phyloP scores from a whole-genome alignment of 495 filamentous ascomycete species.

The Aspergillus olivimuriae region DNA sequence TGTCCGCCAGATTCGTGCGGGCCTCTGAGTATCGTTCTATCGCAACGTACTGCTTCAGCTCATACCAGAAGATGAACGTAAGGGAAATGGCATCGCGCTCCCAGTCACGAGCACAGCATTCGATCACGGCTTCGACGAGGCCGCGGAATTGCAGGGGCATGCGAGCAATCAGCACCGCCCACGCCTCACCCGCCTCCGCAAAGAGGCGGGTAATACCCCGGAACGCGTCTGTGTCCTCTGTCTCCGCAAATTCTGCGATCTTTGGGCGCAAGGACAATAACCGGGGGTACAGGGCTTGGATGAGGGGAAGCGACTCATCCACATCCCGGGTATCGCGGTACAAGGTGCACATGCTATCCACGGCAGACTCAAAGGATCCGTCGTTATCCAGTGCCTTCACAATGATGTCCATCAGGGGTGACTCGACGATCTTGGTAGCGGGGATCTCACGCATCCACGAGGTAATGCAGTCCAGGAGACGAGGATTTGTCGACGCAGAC shows the following conservation, averaged over 20 bases:
- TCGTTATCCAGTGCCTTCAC: constrained; percentile 70
- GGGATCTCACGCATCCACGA: constrained; percentile 95
- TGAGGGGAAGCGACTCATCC: constrained; percentile 69
- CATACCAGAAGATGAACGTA: constrained; percentile 97
- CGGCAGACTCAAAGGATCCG: constrained; percentile 76
- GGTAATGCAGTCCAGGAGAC: constrained; percentile 87
- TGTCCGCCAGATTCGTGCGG: constrained; percentile 62
- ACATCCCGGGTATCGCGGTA: constrained; percentile 91
- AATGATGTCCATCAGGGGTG: constrained; percentile 75
- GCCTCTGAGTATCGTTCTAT: constrained; percentile 84
- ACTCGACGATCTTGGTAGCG: constrained; percentile 73
- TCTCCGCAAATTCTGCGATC: constrained; percentile 65
- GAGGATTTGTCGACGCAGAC: constrained; percentile 76
- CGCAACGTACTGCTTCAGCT: constrained; percentile 92
- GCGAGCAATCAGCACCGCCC: constrained; percentile 84
- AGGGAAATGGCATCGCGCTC: constrained; percentile 84
- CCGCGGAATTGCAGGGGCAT: constrained; percentile 72
- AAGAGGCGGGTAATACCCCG: constrained; percentile 86
- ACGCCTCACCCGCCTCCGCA: constrained; percentile 88
- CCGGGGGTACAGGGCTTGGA: constrained; percentile 78
- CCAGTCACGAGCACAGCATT: constrained; percentile 80
- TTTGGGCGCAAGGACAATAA: constrained; percentile 72
- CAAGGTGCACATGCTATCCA: constrained; percentile 87
- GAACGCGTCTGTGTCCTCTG: constrained; percentile 81
- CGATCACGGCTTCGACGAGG: constrained; percentile 84